These are phyloP conservation scores for Xylariaceae sp. DNA, from an alignment of 2,329 filamentous ascomycete genomes.

Conservation along the genomic window DNA sequence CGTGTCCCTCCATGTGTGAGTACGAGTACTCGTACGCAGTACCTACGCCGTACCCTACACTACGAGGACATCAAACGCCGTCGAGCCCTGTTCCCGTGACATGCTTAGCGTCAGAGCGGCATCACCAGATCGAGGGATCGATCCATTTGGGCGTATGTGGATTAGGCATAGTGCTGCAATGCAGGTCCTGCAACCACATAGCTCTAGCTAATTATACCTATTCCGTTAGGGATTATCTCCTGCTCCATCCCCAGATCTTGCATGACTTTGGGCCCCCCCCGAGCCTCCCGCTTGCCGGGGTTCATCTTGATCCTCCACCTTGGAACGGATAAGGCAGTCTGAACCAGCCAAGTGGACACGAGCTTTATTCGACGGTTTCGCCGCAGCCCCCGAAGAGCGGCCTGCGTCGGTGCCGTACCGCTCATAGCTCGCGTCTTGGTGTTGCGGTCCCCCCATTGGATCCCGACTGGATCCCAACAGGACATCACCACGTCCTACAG, in stretches of 20 bases:
- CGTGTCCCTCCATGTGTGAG: no score
- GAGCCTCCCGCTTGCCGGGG: conserved; percentile 18
- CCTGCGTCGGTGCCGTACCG: conserved; percentile 9
- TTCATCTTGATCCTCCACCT: conserved; percentile 13
- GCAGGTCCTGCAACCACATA: neutral
- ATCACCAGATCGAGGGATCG: conserved; percentile 16
- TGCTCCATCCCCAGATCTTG: conserved; percentile 17
- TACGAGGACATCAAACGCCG: neutral
- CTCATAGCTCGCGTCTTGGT: conserved; percentile 4
- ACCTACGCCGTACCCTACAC: neutral
- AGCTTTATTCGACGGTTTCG: neutral
- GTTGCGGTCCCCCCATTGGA: neutral
- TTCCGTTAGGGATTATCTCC: neutral
- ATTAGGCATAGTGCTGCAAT: conserved; percentile 3
- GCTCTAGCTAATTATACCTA: neutral
- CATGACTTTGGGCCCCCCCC: conserved; percentile 9
- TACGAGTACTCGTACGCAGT: neutral
- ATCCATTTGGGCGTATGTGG: conserved; percentile 2
- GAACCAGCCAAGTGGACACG: conserved; percentile 12
- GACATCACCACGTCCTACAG: conserved; percentile 5
- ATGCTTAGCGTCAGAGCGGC: conserved; percentile 14
- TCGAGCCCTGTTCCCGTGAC: conserved; percentile 1
- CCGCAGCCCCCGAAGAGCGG: conserved; percentile 13
- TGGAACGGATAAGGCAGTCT: conserved; percentile 10
- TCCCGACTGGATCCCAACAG: neutral